Evolutionary conservation across 768 basidiomycete species (phyloP), one percentile per base, ranked within the genome.

Genomic region (Tricholoma hemisulphureum): DNA sequence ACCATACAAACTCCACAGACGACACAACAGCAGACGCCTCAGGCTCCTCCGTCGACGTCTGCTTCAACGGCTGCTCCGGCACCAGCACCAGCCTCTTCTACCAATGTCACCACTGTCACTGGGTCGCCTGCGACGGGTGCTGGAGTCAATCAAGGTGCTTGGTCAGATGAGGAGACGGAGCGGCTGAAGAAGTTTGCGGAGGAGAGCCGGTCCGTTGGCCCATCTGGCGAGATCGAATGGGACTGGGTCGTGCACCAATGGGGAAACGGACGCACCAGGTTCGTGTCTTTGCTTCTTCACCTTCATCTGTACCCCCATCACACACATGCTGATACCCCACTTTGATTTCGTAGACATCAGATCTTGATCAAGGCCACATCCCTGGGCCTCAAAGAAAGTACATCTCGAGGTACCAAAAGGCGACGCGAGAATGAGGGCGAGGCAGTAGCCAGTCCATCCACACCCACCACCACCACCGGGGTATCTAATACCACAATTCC

Each of bases 341-440:
- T 21, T 24, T 18, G 0, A 14, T 39, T 31, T 46, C 58, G 41
- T 56, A 93, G 91, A 66, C 89, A 91, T 63, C 91, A 93, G 68
- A 91, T 93, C 55, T 74, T 92, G 31, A 83, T 91, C 59, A 92
- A 91, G 71, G 91, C 90, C 2, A 93, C 88, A 1, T 75, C 80
- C n/a, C 70, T 93, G 16, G 87, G 88, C 9, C 75, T 93, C 49
- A 92, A 92, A 69, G 88, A 88, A 63, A 89, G 87, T 61, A 84
- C 88, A 1, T 59, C 64, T 8, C 46, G 64, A 24, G 64, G 64
- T 6, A 74, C 76, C 24, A 87, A 87, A 62, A 79, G 85, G 51
- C 76, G 82, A 45, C 62, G 64, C 11, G 64, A 61, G 32, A 52
- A 52, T 41, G 80, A 83, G 41, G 81, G 80, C 46, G 73, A 73